Evolutionary conservation across 371 early-diverging fungal genomes (phyloP).

Genomic region (Lichtheimia hyalospora): DNA sequence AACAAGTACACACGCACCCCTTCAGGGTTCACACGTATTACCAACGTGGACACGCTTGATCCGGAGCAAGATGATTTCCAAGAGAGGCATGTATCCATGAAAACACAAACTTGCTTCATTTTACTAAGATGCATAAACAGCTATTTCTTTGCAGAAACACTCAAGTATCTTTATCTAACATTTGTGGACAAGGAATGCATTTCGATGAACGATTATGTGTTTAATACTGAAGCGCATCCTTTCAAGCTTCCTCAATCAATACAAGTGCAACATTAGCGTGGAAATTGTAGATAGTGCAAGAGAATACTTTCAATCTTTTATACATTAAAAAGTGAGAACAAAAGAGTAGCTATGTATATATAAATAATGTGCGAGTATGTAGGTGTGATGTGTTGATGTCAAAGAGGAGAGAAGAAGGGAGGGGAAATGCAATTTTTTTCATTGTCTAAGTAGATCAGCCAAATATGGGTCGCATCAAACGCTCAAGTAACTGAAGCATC

Average conservation of each 20-base stretch:
- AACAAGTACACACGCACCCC: constrained; percentile 51
- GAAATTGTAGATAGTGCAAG: not conserved
- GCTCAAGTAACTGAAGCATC: constrained; percentile 43
- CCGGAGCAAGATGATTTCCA: constrained; percentile 41
- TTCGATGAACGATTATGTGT: constrained; percentile 74
- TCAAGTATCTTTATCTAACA: constrained; percentile 88
- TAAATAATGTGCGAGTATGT: not conserved
- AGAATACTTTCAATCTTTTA: not conserved
- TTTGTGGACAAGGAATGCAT: constrained; percentile 62
- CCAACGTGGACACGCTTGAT: constrained; percentile 37
- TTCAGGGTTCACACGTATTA: constrained; percentile 60
- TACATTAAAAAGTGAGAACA: not conserved
- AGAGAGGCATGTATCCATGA: constrained; percentile 26
- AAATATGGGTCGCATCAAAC: constrained; percentile 40
- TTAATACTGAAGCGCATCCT: constrained; percentile 83
- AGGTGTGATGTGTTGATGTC: too few relatives aligned
- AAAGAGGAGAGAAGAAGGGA: not conserved
- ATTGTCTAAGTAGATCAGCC: constrained; percentile 14
- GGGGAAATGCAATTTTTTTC: constrained; percentile 7
- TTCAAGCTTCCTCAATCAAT: constrained; percentile 37
- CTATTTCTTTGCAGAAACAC: constrained; percentile 85
- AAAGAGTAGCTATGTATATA: not conserved
- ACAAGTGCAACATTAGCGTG: constrained; percentile 17
- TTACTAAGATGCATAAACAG: constrained; percentile 22
- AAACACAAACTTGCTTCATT: not conserved